Evolutionary conservation across 352 stramenopile species (phyloP).

Genomic region (Pythium aquatile): DNA sequence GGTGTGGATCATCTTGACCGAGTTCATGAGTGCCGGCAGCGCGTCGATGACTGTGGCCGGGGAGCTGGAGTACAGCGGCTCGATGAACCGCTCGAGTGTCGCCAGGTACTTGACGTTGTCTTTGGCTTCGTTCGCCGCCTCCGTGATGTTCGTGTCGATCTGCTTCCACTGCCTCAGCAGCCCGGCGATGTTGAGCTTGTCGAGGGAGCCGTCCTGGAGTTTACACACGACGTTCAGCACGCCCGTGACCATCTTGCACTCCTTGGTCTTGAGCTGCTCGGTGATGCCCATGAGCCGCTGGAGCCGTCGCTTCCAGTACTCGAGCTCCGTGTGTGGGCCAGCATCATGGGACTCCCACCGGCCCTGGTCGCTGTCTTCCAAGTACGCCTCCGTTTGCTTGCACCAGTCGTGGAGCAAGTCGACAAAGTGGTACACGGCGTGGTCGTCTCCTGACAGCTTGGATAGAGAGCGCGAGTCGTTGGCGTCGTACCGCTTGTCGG

Average conservation of each 20-base stretch:
- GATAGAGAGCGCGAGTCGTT: constrained; percentile 69
- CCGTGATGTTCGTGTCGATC: constrained; percentile 98
- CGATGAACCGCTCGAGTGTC: constrained; percentile 96
- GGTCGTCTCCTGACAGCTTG: constrained; percentile 64
- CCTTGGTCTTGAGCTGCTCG: constrained; percentile 97
- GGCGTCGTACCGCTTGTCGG: constrained; percentile 78
- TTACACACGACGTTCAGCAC: constrained; percentile 91
- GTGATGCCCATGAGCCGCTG: constrained; percentile 98
- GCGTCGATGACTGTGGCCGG: constrained; percentile 97
- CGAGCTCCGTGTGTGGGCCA: constrained; percentile 90
- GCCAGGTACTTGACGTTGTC: constrained; percentile 99
- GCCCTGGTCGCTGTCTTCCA: constrained; percentile 81
- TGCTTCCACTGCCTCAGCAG: constrained; percentile 96
- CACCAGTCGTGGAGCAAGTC: constrained; percentile 90
- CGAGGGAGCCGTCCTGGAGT: constrained; percentile 66
- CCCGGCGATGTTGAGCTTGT: constrained; percentile 60
- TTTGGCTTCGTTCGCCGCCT: constrained; percentile 98
- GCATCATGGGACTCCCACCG: constrained; percentile 82
- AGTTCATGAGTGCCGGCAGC: constrained; percentile 97
- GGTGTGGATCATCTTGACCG: constrained; percentile 99
- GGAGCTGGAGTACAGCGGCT: constrained; percentile 89
- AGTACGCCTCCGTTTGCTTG: constrained; percentile 81
- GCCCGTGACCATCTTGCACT: constrained; percentile 93
- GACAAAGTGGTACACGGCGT: constrained; percentile 77
- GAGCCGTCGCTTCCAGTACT: constrained; percentile 96